Conservation (phyloP, 106 monocot species). For the Hemerocallis citrina region DNA sequence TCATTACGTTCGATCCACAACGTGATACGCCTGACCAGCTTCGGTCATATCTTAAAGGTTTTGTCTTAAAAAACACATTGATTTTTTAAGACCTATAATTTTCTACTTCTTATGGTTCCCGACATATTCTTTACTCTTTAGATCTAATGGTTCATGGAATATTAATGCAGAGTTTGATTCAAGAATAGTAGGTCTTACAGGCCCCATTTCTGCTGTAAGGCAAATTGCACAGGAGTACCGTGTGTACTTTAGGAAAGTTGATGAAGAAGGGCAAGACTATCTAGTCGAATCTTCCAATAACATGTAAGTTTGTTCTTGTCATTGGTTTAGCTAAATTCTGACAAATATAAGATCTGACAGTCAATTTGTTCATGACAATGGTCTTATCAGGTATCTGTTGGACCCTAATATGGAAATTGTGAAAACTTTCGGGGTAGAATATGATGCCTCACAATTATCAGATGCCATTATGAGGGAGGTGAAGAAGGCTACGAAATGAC, state of each 20-base stretch:
- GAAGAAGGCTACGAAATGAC: conserved; percentile 46
- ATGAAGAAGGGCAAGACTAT: conserved; percentile 89
- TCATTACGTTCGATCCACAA: conserved; percentile 87
- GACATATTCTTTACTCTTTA: neutral
- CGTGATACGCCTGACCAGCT: conserved; percentile 83
- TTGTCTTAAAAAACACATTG: conserved; percentile 5
- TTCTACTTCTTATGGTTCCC: no score
- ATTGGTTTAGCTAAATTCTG: neutral
- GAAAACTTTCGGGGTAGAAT: conserved; percentile 63
- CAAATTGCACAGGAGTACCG: conserved; percentile 93
- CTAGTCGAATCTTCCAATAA: conserved; percentile 85
- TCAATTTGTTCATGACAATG: neutral
- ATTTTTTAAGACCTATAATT: no score
- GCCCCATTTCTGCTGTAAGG: conserved; percentile 53
- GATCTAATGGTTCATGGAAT: neutral
- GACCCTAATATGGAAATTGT: conserved; percentile 73
- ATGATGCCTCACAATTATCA: conserved; percentile 48
- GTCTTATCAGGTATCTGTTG: conserved; percentile 43
- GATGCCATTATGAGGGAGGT: conserved; percentile 50
- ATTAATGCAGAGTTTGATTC: conserved; percentile 84
- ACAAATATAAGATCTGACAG: neutral
- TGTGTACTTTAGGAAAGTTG: conserved; percentile 82
- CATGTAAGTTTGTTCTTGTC: no score
- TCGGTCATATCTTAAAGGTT: conserved; percentile 72
- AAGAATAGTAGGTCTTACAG: conserved; percentile 78